Evolutionary conservation across 257 asterid species (phyloP), one percentile per base, ranked within the genome.

Genomic region (Solanum dulcamara): DNA sequence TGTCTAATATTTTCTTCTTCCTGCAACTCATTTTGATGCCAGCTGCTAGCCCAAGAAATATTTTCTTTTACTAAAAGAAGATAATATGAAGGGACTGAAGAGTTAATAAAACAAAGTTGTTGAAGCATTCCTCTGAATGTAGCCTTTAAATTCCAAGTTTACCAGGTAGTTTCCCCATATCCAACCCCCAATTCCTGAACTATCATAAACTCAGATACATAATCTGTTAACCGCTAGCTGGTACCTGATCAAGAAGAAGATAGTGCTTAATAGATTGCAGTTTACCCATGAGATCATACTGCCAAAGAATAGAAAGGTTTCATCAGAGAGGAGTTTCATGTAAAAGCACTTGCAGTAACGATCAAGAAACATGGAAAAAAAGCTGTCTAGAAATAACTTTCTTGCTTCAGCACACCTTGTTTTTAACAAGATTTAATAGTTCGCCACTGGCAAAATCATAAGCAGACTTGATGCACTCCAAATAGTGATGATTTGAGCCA

Each of bases 241-340:
- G 60, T 92, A 96, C 99, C 98, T 97, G 99, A 91, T 97, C 99
- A 89, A 97, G 99, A 89, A 97, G 99, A 86, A 97, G 97, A 93
- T 97, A 97, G 91, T 93, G 99, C 90, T 97, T 97, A 89, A 97
- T 97, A 74, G 98, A 95, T 89, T 95, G 93, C 90, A 97, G 92
- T 81, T 95, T 95, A 72, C 98, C 97, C 99, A 94, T 93, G 75
- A 97, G 93, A 89, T 97, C 98, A 89, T 97, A 95, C 99, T 97
- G 96, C 86, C 89, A 89, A 86, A 86, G 86, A 50, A 84, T 79
- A 90, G 62, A 83, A 10, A 75, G 53, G 83, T 60, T 51, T 85
- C 70, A 83, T 89, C 86, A 86, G 80, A 59, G 35, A 38, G 53
- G 67, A 44, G 84, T 83, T 75, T 62, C 28, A 86, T 64, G 51